Base-by-base conservation (phyloP, 306 rosid genomes). In the Pyrus bretschneideri region DNA sequence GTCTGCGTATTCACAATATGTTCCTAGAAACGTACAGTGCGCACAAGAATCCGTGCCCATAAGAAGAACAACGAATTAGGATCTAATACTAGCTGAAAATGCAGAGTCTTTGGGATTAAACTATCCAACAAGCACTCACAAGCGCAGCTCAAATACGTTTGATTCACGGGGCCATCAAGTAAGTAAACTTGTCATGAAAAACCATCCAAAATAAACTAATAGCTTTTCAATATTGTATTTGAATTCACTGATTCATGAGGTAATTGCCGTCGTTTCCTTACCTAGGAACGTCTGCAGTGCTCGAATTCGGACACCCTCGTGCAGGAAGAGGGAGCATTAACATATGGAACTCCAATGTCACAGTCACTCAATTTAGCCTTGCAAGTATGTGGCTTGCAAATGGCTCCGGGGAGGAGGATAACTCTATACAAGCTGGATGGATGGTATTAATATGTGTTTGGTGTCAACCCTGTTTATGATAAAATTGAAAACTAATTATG, bases 11-110 rank as follows among this genome's bases (percentile, higher is more conserved):
- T 29, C 55, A 38, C 9, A 23, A 9, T 38, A 42, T 51, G 40
- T 61, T 54, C 67, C 51, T 33, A 65, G 19, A n/a, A 33, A 74
- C 66, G n/a, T 61, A 44, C 21, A 42, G 30, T 77, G 82, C 30
- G 82, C 76, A 33, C 71, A 21, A 40, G 79, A 76, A 45, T 67
- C 78, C 13, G 81, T 82, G 63, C 65, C 82, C 25, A 67, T 82
- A 12, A 68, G 79, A 66, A n/a, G 79, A 66, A n/a, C 79, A 11
- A 76, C 23, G 4, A 72, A 11, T 22, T 64, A 76, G 31, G 78
- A 81, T 76, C 62, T 77, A 15, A 72, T 72, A 23, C 65, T 78
- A 18, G 82, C 49, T 49, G 64, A 75, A 70, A 4, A 45, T 35
- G 33, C 63, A n/a, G 9, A 21, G 61, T 21, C 27, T 21, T 55